Percentiles rank a stretch among this genome's conserved stretches.
Evolutionary conservation across 805 yeast genomes (phyloP).

Genomic region (Sporopachydermia lactativora): DNA sequence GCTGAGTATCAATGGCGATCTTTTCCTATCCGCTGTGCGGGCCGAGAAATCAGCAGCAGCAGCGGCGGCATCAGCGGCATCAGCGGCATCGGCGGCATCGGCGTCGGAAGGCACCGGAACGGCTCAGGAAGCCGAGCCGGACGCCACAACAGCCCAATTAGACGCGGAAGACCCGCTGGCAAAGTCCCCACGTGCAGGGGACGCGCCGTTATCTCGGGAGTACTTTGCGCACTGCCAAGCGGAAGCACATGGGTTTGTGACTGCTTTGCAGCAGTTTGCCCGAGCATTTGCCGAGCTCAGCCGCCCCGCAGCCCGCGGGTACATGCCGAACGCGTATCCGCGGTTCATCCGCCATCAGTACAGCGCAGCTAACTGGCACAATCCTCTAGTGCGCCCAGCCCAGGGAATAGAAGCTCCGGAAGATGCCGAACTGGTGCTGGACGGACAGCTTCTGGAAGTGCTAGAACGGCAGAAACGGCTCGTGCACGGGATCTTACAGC

Average conservation of each 20-base stretch:
- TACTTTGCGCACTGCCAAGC: conserved; percentile 1
- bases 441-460: not conserved
- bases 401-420: not conserved
- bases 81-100: conserved; percentile 11
- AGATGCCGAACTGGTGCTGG: not conserved
- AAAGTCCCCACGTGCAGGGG: too few relatives aligned
- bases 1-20: not conserved
- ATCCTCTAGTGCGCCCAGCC: not conserved
- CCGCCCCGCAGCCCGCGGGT: not conserved
- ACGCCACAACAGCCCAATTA: too few relatives aligned
- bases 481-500: conserved; percentile 12
- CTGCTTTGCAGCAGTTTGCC: conserved; percentile 8
- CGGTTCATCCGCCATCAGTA: not conserved
- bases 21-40: too few relatives aligned
- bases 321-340: not conserved
- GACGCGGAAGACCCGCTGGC: too few relatives aligned
- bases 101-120: conserved; percentile 17
- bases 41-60: conserved; percentile 8
- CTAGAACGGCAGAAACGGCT: conserved; percentile 1
- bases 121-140: conserved; percentile 7
- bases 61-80: conserved; percentile 6
- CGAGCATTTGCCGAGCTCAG: not conserved
- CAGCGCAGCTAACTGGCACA: not conserved
- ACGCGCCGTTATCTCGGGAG: not conserved
- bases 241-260: not conserved